These are phyloP conservation scores for Yamadazyma phyllophila DNA, from an alignment of 805 yeast genomes.

Conservation along the genomic window DNA sequence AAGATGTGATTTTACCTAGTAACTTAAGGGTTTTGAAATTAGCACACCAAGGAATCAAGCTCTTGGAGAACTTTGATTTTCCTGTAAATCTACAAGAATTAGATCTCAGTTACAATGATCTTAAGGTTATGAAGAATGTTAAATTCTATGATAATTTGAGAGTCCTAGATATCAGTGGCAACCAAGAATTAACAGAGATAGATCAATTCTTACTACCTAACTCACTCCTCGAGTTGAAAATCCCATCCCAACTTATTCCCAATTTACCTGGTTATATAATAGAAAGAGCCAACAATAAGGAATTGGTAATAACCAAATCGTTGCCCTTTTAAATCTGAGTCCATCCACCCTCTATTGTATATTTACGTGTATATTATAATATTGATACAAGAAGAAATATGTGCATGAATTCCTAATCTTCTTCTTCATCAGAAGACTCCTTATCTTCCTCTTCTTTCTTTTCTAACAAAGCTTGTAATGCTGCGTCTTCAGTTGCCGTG, in stretches of 20 bases:
- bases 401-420: constrained; percentile 14
- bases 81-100: constrained; percentile 31
- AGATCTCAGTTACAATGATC: constrained; percentile 39
- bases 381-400: constrained; percentile 3
- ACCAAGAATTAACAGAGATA: constrained; percentile 35
- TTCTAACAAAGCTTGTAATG: constrained; percentile 92
- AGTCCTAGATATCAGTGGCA: constrained; percentile 40
- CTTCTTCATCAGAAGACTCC: constrained; percentile 78
- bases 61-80: constrained; percentile 39
- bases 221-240: constrained; percentile 33
- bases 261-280: constrained; percentile 37
- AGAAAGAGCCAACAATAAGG: constrained; percentile 38
- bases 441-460: constrained; percentile 86
- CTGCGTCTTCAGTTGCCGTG: constrained; percentile 97
- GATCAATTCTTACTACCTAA: constrained; percentile 40
- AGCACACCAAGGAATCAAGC: constrained; percentile 39
- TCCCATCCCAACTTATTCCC: constrained; percentile 32
- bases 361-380: constrained; percentile 8
- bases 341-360: constrained; percentile 1
- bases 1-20: constrained; percentile 40
- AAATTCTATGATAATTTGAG: constrained; percentile 34
- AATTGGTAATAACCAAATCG: constrained; percentile 30
- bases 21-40: constrained; percentile 33
- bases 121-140: constrained; percentile 35
- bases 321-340: constrained; percentile 16